Base-by-base conservation (phyloP, 2,329 filamentous ascomycete species). In the Alternaria ventricosa region DNA sequence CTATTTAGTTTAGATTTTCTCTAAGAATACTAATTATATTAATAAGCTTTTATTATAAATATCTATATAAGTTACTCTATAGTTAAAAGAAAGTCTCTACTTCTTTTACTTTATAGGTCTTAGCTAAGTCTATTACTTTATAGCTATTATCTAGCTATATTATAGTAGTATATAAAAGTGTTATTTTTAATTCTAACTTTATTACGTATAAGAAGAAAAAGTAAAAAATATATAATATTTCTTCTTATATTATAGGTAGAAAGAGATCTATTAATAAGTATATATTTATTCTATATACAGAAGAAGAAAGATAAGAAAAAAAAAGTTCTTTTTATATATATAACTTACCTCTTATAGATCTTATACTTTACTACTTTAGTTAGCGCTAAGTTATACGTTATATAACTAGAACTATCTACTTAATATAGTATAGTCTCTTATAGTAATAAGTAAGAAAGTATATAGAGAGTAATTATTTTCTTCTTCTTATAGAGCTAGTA, bases 401-500 rank as follows among this genome's bases (percentile, higher is more conserved):
- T 43, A 43, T 43, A 43, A 43, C 36, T 43, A 43, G 36, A 43
- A 5, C 9, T 6, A 15, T 43, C 15, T 43, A 9, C 36, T 43
- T 43, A 43, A n/a, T 43, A 43, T 9, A 20, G 36, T 15, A 15
- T 43, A 43, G 36, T 15, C n/a, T n/a, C 15, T 43, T 43, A 43
- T n/a, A 41, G 23, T 25, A 23, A 45, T 4, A 10, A 45, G 18
- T 20, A 11, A 3, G 3, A 3, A 28, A 3, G 3, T 28, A 28
- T 28, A 28, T 28, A 57, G 12, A 57, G 18, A 13, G 56, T 57
- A 53, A 64, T 59, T 30, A 64, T 59, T 6, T 47, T 60, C 13
- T 51, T 51, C 5, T 60, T 15, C 18, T 64, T 64, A 53, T 56
- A 64, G 22, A 55, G 53, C 23, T 64, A 23, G 4, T 57, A 53